phyloP scores from a whole-genome alignment of 2,329 filamentous ascomycete genomes.

The Stagonosporopsis cucurbitacearum region DNA sequence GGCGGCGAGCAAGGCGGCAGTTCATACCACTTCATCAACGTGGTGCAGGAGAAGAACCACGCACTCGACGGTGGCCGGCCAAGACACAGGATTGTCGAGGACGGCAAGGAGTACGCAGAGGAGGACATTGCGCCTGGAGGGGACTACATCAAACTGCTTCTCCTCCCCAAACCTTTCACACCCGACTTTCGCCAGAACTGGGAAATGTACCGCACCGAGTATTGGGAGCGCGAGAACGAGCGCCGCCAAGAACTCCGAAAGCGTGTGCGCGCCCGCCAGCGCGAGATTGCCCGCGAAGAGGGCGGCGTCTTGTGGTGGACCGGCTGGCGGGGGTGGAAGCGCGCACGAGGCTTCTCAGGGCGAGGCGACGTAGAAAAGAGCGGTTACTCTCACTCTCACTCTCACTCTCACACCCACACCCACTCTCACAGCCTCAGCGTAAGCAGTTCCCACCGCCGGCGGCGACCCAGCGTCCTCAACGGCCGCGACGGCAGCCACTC shows the following conservation, averaged over 20 bases:
- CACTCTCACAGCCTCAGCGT: conserved; percentile 11
- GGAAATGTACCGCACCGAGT: conserved; percentile 92
- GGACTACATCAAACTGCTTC: conserved; percentile 86
- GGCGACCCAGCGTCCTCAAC: conserved; percentile 37
- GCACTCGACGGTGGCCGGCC: conserved; percentile 34
- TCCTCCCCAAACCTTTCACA: conserved; percentile 93
- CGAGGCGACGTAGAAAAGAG: conserved; percentile 42
- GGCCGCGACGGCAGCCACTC: conserved; percentile 40
- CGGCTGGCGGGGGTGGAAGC: conserved; percentile 67
- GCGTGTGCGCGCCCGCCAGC: conserved; percentile 72
- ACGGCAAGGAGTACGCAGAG: conserved; percentile 70
- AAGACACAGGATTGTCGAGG: conserved; percentile 57
- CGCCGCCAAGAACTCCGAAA: conserved; percentile 75
- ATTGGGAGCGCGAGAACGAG: conserved; percentile 97
- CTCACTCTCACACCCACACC: conserved; percentile 11
- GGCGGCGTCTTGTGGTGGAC: conserved; percentile 87
- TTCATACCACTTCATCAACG: conserved; percentile 79
- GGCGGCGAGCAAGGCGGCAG: conserved; percentile 62
- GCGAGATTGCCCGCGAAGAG: conserved; percentile 70
- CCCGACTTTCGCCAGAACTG: conserved; percentile 95
- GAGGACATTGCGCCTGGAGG: conserved; percentile 91
- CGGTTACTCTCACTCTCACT: conserved; percentile 21
- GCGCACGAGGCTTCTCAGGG: conserved; percentile 38
- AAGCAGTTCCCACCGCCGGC: conserved; percentile 28
- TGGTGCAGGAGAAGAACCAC: conserved; percentile 49